These are phyloP conservation scores for Aspergillus puulaauensis DNA, from an alignment of 2,329 filamentous ascomycete genomes.

Conservation along the genomic window DNA sequence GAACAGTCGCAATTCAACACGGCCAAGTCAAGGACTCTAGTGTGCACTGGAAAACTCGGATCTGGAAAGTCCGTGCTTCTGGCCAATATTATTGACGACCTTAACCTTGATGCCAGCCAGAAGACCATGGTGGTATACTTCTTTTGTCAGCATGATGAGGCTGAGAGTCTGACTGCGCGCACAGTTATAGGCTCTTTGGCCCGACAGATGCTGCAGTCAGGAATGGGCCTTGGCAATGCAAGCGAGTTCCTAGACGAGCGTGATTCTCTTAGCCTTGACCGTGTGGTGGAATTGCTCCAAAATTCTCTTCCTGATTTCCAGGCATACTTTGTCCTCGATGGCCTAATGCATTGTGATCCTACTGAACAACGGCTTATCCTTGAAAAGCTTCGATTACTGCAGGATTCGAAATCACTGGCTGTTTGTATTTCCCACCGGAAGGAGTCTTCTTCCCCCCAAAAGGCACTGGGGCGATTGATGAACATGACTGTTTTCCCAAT, in stretches of 20 bases:
- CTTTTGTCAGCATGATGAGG: neutral
- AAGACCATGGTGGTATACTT: neutral
- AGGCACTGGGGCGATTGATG: neutral
- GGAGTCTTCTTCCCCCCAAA: neutral
- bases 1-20: neutral
- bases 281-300: neutral
- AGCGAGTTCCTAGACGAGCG: neutral
- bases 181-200: neutral
- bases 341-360: neutral
- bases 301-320: too few relatives aligned
- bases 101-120: neutral
- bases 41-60: neutral
- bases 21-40: neutral
- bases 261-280: neutral
- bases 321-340: neutral
- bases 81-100: neutral
- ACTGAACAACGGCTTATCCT: neutral
- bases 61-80: neutral
- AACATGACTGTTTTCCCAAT: neutral
- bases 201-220: neutral
- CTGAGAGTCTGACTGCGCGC: neutral
- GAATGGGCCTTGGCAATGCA: neutral
- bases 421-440: neutral
- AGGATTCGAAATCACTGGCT: neutral
- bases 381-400: neutral